A percentile compares a stretch with the other conserved stretches of the same genome.
Evolutionary conservation across 305 asterid genomes (phyloP).

Genomic region (Caryopteris hybrid): DNA sequence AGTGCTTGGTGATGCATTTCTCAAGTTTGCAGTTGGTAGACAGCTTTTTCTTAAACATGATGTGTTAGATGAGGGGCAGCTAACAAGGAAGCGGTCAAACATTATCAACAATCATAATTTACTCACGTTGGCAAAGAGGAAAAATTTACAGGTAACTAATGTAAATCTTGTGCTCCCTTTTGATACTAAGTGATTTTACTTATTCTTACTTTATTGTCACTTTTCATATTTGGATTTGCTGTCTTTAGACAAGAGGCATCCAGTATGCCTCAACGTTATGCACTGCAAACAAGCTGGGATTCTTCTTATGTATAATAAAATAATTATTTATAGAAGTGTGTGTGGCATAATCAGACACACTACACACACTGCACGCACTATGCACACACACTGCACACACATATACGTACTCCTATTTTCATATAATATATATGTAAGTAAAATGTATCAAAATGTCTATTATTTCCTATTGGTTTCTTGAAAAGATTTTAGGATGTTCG

Average conservation of each 20-base stretch:
- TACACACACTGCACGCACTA: no score
- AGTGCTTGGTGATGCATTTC: slow-evolving; percentile 98
- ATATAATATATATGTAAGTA: no score
- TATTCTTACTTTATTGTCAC: not conserved
- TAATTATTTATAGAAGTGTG: no score
- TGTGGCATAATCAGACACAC: no score
- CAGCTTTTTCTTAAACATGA: slow-evolving; percentile 73
- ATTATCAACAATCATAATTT: slow-evolving; percentile 74
- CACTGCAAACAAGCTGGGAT: not conserved
- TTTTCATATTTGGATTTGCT: not conserved
- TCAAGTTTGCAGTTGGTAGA: slow-evolving; percentile 91
- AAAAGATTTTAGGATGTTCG: not conserved
- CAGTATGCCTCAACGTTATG: not conserved
- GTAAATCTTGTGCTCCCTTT: not conserved
- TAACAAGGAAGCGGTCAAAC: slow-evolving; percentile 87
- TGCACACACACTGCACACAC: no score
- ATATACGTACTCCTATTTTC: no score
- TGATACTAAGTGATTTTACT: not conserved
- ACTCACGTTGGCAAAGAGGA: slow-evolving; percentile 56
- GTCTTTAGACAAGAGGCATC: not conserved
- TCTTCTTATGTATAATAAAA: no score
- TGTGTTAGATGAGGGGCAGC: slow-evolving; percentile 87
- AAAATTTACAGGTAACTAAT: slow-evolving; percentile 70
- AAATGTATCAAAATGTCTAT: no score
- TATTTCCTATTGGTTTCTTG: no score